Evolutionary conservation across 2,329 filamentous ascomycete species (phyloP).

Genomic region (Mollisiaceae sp.): DNA sequence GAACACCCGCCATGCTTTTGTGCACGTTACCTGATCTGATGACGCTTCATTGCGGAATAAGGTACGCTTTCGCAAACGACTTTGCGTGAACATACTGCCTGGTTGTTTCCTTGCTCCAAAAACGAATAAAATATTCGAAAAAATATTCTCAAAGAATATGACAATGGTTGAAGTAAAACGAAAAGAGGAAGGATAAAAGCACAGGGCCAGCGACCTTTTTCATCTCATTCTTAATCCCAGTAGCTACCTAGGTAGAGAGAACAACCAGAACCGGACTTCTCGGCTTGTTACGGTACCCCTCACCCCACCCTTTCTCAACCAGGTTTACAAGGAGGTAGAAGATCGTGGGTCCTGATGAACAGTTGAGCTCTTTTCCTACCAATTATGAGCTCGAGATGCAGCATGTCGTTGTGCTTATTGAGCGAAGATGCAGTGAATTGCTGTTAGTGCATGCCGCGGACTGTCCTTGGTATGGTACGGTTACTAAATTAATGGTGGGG

Average conservation of each 20-base stretch:
- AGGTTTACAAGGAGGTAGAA: too few species aligned
- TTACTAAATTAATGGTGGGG: not conserved
- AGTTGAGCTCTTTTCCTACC: constrained; percentile 13
- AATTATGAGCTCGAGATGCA: constrained; percentile 3
- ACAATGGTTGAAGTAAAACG: not conserved
- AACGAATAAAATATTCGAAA: not conserved
- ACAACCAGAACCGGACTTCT: not conserved
- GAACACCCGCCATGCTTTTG: constrained; percentile 38
- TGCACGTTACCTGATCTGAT: constrained; percentile 34
- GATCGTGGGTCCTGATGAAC: not conserved
- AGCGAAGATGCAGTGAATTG: not conserved
- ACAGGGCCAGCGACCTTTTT: too few species aligned
- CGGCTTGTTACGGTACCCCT: not conserved
- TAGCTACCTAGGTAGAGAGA: too few species aligned
- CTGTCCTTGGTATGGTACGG: not conserved
- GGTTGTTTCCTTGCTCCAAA: not conserved
- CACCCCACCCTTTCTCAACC: not conserved
- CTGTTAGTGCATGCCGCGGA: constrained; percentile 3
- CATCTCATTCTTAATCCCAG: too few species aligned
- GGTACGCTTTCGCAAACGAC: constrained; percentile 12
- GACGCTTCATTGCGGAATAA: constrained; percentile 31
- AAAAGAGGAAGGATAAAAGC: not conserved
- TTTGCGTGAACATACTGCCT: constrained; percentile 27
- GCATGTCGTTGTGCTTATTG: constrained; percentile 14
- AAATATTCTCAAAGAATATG: not conserved